Conservation (phyloP, 2,329 filamentous ascomycete genomes). For the Sporothrix mexicana region DNA sequence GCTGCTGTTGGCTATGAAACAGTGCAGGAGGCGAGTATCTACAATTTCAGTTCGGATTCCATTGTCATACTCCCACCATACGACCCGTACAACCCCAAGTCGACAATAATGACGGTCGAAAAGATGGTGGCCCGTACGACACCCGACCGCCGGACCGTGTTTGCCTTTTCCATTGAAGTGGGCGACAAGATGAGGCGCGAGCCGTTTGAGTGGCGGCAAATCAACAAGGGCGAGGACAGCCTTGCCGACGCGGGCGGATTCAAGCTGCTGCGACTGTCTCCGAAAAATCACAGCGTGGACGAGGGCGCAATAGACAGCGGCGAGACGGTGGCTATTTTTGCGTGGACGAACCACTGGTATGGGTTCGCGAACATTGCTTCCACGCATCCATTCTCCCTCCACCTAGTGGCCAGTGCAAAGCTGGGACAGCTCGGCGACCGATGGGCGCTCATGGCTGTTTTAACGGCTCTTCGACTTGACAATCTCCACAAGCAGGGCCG, state of each 20-base stretch:
- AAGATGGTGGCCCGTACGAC: slow-evolving; percentile 1
- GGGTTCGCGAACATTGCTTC: not conserved
- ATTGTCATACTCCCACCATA: not conserved
- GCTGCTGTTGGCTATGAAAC: no score
- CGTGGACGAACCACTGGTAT: slow-evolving; percentile 7
- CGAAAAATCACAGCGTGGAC: not conserved
- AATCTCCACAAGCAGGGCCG: slow-evolving; percentile 1
- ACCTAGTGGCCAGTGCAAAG: not conserved
- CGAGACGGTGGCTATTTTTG: slow-evolving; percentile 7
- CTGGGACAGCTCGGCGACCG: not conserved
- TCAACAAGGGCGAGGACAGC: not conserved
- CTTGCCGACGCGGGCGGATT: slow-evolving; percentile 3
- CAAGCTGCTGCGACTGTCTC: not conserved
- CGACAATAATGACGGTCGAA: not conserved
- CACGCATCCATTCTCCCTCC: not conserved
- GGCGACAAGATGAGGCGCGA: slow-evolving; percentile 1
- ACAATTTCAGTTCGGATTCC: not conserved
- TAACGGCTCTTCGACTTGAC: not conserved
- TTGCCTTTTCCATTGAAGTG: not conserved
- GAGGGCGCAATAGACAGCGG: not conserved
- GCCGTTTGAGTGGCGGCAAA: slow-evolving; percentile 1
- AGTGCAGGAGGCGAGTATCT: not conserved
- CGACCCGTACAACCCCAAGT: not conserved
- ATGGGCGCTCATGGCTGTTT: slow-evolving; percentile 1
- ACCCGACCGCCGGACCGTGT: not conserved